These are phyloP conservation scores for Ricinus communis DNA, from an alignment of 345 rosid genomes.

Conservation along the genomic window DNA sequence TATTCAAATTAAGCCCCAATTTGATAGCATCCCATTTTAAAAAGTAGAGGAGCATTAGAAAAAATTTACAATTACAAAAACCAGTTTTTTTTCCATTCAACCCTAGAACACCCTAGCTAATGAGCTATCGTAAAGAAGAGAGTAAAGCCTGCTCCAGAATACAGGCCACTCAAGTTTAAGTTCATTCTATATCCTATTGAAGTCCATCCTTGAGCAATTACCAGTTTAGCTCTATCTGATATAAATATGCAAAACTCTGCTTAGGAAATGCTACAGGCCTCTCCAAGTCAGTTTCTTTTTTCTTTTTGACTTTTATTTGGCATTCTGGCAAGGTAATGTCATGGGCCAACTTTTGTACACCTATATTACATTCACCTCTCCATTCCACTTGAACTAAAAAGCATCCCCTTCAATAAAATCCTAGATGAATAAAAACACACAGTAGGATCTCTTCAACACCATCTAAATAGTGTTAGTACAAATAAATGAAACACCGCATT, in stretches of 20 bases:
- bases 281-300: not conserved
- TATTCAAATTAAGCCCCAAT: not conserved
- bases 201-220: not conserved
- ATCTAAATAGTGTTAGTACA: not conserved
- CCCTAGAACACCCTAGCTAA: not conserved
- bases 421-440: not conserved
- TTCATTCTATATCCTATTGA: not conserved
- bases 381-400: not conserved
- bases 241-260: not conserved
- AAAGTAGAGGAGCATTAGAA: not conserved
- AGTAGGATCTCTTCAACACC: not conserved
- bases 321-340: not conserved
- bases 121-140: not conserved
- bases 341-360: not conserved
- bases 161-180: not conserved
- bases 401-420: not conserved
- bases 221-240: not conserved
- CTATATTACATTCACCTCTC: not conserved
- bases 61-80: not conserved
- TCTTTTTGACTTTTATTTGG: not conserved
- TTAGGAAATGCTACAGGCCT: not conserved
- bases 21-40: not conserved
- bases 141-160: not conserved
- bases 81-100: not conserved
- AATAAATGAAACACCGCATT: not conserved